phyloP scores from a whole-genome alignment of 2,329 filamentous ascomycete species.

The Gnomoniopsis sp. region DNA sequence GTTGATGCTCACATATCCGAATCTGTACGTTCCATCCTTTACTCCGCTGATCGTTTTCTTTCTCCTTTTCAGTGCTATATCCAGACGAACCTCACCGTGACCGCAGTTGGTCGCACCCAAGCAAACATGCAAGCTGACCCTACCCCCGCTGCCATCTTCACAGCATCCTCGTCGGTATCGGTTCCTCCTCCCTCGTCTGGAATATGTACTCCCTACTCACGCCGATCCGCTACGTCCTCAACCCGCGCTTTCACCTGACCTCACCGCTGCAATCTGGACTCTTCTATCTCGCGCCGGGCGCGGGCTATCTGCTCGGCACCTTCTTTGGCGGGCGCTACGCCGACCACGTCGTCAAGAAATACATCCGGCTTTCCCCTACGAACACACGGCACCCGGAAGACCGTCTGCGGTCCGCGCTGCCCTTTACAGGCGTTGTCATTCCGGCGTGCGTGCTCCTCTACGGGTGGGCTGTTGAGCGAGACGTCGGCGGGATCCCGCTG shows the following conservation, averaged over 20 bases:
- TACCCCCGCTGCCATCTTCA: background rate
- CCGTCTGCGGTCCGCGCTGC: constrained; percentile 57
- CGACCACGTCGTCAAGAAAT: constrained; percentile 60
- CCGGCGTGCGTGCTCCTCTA: constrained; percentile 67
- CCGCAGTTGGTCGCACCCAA: too few species aligned
- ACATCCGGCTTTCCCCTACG: constrained; percentile 44
- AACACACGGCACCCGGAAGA: constrained; percentile 66
- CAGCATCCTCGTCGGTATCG: constrained; percentile 49
- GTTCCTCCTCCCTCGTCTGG: constrained; percentile 61
- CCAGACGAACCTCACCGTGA: too few species aligned
- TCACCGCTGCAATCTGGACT: constrained; percentile 62
- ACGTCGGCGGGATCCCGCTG: constrained; percentile 40
- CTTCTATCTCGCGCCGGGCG: constrained; percentile 68
- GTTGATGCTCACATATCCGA: constrained; percentile 58
- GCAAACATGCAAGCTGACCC: background rate
- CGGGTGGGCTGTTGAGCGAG: constrained; percentile 49
- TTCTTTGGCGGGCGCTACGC: constrained; percentile 68
- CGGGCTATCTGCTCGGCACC: constrained; percentile 63
- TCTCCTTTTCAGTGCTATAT: background rate
- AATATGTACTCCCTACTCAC: constrained; percentile 69
- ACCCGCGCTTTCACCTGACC: constrained; percentile 64
- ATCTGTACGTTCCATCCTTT: constrained; percentile 28
- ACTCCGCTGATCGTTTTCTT: too few species aligned
- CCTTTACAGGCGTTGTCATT: constrained; percentile 58
- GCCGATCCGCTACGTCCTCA: constrained; percentile 67